Percentiles rank a stretch among this genome's conserved stretches.
These are phyloP conservation scores for Psilocybe tampanensis DNA, from an alignment of 768 basidiomycete genomes.

Conservation along the genomic window DNA sequence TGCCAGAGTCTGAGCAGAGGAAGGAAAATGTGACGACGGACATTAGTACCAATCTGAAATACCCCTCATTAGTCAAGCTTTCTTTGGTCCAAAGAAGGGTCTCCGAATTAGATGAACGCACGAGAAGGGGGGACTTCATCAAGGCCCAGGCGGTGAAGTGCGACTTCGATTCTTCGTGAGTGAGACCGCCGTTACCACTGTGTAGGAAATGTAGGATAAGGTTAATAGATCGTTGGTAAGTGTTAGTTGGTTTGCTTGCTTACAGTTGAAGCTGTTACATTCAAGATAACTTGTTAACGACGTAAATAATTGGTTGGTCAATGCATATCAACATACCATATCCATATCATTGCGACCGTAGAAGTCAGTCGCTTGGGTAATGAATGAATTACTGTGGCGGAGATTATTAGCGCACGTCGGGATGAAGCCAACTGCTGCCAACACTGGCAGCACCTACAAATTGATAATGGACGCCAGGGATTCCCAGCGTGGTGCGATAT, in stretches of 20 bases:
- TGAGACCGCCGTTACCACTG: slow-evolving; percentile 67
- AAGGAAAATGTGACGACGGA: slow-evolving; percentile 25
- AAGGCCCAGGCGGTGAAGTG: slow-evolving; percentile 77
- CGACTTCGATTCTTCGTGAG: slow-evolving; percentile 64
- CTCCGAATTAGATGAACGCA: slow-evolving; percentile 16
- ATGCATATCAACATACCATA: slow-evolving; percentile 43
- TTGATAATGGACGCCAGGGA: slow-evolving; percentile 63
- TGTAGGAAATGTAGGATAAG: not conserved
- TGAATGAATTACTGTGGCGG: slow-evolving; percentile 61
- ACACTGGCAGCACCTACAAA: slow-evolving; percentile 34
- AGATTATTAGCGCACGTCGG: not conserved
- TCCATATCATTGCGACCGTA: slow-evolving; percentile 71
- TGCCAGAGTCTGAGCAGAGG: too few relatives aligned
- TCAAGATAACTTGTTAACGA: not conserved
- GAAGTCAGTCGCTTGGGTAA: slow-evolving; percentile 64
- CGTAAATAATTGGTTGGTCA: not conserved
- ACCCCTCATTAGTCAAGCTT: not conserved
- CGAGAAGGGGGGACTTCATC: slow-evolving; percentile 63
- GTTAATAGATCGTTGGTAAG: not conserved
- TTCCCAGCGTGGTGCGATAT: slow-evolving; percentile 41
- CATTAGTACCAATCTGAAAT: slow-evolving; percentile 53
- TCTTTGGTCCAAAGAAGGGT: too few relatives aligned
- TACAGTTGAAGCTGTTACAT: slow-evolving; percentile 53
- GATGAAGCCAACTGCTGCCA: not conserved
- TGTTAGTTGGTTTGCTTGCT: slow-evolving; percentile 4